Evolutionary conservation across 192 early-diverging fungal genomes (phyloP), one percentile per base, ranked within the genome.

Genomic region (Umbelopsis isabellina): DNA sequence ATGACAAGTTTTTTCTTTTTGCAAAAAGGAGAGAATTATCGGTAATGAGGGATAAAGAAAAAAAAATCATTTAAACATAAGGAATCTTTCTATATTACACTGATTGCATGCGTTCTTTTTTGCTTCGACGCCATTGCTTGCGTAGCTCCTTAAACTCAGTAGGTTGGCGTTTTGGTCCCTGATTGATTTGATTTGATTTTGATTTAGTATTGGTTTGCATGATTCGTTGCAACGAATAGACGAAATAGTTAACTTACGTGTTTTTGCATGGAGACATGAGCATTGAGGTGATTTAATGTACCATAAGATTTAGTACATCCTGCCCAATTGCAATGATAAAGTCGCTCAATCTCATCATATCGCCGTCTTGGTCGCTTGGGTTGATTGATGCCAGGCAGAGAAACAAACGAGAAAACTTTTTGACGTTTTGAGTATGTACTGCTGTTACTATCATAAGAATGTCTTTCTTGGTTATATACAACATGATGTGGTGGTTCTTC

Each of bases 261-360:
- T 71, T 86, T 88, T 65, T 90, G 88, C 88, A 90, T 90, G 46
- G 72, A 80, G 12, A 90, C 84, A 69, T 90, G 88, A n/a, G 88
- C 85, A 69, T 90, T 90, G 46, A 90, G 70, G 50, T 90, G 88
- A 71, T 90, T 90, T 11, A 90, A 72, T 22, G 88, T 90, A 13
- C 88, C 88, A 71, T 90, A 90, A 11, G 82, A 77, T 68, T 90
- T 90, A 25, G 78, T 78, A 49, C 88, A 90, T 15, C 79, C 85
- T 2, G 67, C 65, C 77, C 74, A 86, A 55, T 79, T 87, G 77
- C 88, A 90, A 44, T 76, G 74, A 65, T 90, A 90, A 18, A 85
- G 74, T 30, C 88, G 85, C 58, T 90, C 88, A 69, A 90, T 87
- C 68, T 90, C 88, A 75, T 90, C 88, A 55, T 84, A 90, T 30